Evolutionary conservation across 768 basidiomycete genomes (phyloP), one percentile per base, ranked within the genome.

Genomic region (Lactarius hengduanensis): DNA sequence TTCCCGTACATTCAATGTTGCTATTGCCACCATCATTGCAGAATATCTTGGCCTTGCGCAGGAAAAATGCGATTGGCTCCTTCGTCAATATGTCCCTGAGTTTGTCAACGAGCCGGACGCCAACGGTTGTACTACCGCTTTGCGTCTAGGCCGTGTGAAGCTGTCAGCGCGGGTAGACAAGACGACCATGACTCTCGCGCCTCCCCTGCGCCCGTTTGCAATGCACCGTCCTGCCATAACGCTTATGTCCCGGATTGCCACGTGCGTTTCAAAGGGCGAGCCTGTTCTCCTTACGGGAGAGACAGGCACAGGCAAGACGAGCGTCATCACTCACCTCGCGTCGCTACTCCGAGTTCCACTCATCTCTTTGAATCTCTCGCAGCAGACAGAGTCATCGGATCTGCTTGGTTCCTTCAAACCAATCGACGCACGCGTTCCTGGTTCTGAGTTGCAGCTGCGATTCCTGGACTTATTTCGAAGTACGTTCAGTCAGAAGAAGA

Each of bases 221-320:
- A 79, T 98, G 77, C 96, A 98, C 72, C 85, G 86, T 62, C 95
- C 94, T 0, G 94, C 94, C 0, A 77, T 90, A 0, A 77, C 84
- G 36, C 80, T 98, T 3, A 82, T 98, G 40, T 90, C 92, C 26
- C 86, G 92, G 18, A 88, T 98, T 43, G 86, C 87, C 2, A 87
- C 86, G 26, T 85, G 90, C 0, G 80, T 94, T 56, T 81, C 87
- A 0, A 79, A 90, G 56, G 77, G 77, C 16, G 97, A 99, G 73
- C 94, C 97, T 5, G 80, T 96, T 5, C 83, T 99, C 9, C 83
- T 99, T 30, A 94, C 95, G 0, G 97, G 97, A 56, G 97, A 99
- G 79, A 99, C 97, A 2, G 97, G 97, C n/a, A 99, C 97, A 1
- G 97, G 97, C 16, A 99, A 99, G 77, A 99, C 97, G 0, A 96